These are phyloP conservation scores for Schizophyllum amplum DNA, from an alignment of 1,284 basidiomycete species.

Conservation along the genomic window DNA sequence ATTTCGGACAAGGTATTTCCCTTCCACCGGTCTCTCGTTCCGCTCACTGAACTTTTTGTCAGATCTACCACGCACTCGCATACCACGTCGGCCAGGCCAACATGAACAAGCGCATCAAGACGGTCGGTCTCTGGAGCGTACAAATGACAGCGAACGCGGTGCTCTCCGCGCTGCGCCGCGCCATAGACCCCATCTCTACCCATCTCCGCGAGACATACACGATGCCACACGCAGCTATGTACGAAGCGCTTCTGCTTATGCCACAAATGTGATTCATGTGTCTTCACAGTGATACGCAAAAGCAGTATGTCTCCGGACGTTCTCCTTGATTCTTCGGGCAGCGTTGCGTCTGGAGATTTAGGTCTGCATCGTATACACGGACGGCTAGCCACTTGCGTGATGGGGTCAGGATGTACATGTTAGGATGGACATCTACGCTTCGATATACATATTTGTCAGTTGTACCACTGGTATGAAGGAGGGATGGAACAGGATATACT, in stretches of 20 bases:
- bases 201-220: slow-evolving; percentile 33
- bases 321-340: too few species aligned
- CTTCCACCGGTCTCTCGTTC: slow-evolving; percentile 6
- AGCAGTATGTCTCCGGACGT: too few species aligned
- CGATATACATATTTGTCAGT: too few species aligned
- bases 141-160: slow-evolving; percentile 41
- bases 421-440: too few species aligned
- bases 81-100: slow-evolving; percentile 85
- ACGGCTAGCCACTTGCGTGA: too few species aligned
- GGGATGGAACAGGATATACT: too few species aligned
- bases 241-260: slow-evolving; percentile 11
- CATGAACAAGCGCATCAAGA: slow-evolving; percentile 80
- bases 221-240: slow-evolving; percentile 15
- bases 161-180: slow-evolving; percentile 32
- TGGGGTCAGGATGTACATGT: too few species aligned
- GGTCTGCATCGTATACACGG: too few species aligned
- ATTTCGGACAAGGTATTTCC: slow-evolving; percentile 62
- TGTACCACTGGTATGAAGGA: too few species aligned
- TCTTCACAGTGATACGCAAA: background rate
- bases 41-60: slow-evolving; percentile 6
- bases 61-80: slow-evolving; percentile 87
- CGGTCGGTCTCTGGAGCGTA: slow-evolving; percentile 73
- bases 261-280: slow-evolving; percentile 7
- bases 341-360: too few species aligned
- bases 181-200: slow-evolving; percentile 35